A percentile compares a stretch with the other conserved stretches of the same genome.
Conservation (phyloP, 352 stramenopile genomes). For the Blastocystis sp. region DNA sequence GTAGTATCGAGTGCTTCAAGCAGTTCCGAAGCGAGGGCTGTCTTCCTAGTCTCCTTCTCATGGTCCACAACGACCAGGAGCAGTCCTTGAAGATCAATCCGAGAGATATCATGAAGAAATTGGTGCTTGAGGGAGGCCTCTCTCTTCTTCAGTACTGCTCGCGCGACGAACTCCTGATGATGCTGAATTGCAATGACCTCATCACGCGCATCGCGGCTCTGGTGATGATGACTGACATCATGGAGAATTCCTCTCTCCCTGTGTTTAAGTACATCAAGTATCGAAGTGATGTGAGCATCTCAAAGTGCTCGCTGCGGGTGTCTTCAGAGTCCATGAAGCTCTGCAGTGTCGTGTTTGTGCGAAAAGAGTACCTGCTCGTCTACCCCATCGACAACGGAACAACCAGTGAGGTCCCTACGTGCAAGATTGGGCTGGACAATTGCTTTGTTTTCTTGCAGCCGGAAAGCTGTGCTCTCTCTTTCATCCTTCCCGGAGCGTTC, state of each 20-base stretch:
- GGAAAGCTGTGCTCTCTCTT: not conserved
- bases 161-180: not conserved
- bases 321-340: not conserved
- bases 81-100: not conserved
- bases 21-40: conserved; percentile 19
- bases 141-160: conserved; percentile 4
- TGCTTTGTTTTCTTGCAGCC: not conserved
- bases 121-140: not conserved
- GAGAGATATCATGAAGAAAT: not conserved
- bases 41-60: not conserved
- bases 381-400: not conserved
- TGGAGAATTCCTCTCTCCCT: not conserved
- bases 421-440: conserved; percentile 34
- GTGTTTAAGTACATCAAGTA: not conserved
- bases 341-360: not conserved
- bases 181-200: not conserved
- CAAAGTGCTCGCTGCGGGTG: not conserved
- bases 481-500: not conserved
- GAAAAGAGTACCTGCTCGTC: not conserved
- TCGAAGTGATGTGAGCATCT: not conserved
- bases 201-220: not conserved
- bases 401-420: not conserved
- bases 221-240: not conserved
- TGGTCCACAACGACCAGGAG: not conserved
- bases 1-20: conserved; percentile 1